Evolutionary conservation across 2,329 filamentous ascomycete species (phyloP), one percentile per base, ranked within the genome.

Genomic region (Cercospora nicotianae): DNA sequence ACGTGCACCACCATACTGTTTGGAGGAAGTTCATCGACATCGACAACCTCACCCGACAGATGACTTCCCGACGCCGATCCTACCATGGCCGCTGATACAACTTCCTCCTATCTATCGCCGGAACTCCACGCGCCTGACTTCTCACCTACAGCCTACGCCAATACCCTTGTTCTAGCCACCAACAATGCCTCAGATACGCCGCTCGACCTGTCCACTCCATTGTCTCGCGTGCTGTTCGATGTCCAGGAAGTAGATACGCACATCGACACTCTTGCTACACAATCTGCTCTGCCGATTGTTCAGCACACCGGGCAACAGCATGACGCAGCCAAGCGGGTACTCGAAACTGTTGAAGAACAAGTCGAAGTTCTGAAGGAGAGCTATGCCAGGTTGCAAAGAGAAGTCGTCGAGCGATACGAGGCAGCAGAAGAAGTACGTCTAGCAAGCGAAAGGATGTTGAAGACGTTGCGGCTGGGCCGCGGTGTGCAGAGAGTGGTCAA

Each of bases 191-290:
- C 90, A 73, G 95, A 98, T 81, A 90, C 90, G 1, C 91, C 93
- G 6, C 87, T 98, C 75, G 95, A 99, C 79, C 90, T 99, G 66
- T 94, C 93, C 5, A 98, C 95, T 16, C 94, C 95, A 2, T 86
- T 99, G 59, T 97, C 94, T 5, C 89, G 93, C 64, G 94, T 97
- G 5, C 88, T 98, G 6, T 99, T 99, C 81, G 95, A 99, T 80
- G 90, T 95, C 3, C 95, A 98, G 78, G 95, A 98, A 80, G 91
- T 99, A 72, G 94, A 98, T 81, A 96, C 94, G 0, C 93, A 96
- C 78, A 97, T 99, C 71, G 93, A 99, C 79, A 87, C 88, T 3
- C 86, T 98, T 48, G 96, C 94, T 5, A 95, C 93, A 2, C 90
- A 91, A 70, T 91, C 90, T 30, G 93, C 95, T 2, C 82, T 94